Evolutionary conservation across 805 yeast genomes (phyloP).

Genomic region (Pichia sporocuriosa): DNA sequence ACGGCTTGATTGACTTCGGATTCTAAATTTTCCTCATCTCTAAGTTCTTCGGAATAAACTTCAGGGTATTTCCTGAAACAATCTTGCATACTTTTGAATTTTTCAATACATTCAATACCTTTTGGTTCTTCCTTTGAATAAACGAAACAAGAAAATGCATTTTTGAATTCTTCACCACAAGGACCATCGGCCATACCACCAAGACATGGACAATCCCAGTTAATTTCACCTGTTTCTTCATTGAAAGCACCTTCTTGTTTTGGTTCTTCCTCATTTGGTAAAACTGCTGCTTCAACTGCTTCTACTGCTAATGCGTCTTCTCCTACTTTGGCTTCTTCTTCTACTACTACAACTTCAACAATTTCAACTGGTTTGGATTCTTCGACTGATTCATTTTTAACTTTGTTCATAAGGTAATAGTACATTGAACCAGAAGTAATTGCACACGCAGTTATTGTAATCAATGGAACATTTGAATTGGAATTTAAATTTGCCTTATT

Average conservation of each 20-base stretch:
- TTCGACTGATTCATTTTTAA: constrained; percentile 12
- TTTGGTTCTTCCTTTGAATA: constrained; percentile 93
- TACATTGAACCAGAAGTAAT: constrained; percentile 14
- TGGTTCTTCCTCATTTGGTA: constrained; percentile 22
- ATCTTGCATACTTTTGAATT: constrained; percentile 85
- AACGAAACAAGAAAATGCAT: constrained; percentile 91
- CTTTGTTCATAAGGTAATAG: constrained; percentile 9
- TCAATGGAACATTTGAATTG: constrained; percentile 5
- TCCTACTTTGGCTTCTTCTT: constrained; percentile 9
- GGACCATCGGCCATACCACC: constrained; percentile 99
- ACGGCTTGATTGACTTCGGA: constrained; percentile 15
- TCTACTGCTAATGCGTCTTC: constrained; percentile 2
- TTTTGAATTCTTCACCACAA: constrained; percentile 93
- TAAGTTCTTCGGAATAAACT: constrained; percentile 83
- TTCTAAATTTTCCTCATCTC: constrained; percentile 58
- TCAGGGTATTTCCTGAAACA: constrained; percentile 94
- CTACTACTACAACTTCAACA: constrained; percentile 18
- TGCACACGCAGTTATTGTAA: constrained; percentile 15
- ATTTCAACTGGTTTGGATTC: background rate
- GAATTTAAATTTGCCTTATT: too few species aligned
- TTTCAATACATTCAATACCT: constrained; percentile 90
- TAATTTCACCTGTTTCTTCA: constrained; percentile 97
- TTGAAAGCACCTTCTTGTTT: constrained; percentile 67
- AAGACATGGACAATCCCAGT: constrained; percentile 99
- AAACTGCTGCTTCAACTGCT: constrained; percentile 5